Base-by-base conservation (phyloP, 164 flowering plant species). In the Dillenia turbinata region DNA sequence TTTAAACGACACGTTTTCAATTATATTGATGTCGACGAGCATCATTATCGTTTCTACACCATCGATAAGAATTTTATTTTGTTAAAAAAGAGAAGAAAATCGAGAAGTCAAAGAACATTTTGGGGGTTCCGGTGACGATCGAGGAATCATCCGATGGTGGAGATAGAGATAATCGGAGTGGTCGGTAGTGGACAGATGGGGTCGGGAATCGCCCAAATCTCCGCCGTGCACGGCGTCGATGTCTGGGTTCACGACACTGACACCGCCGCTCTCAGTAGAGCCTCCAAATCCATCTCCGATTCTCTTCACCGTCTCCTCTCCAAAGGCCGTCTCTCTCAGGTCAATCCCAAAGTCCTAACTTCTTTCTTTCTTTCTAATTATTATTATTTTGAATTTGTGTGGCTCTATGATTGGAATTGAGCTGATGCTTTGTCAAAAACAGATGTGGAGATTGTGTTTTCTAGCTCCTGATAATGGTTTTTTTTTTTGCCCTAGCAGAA, bases 151-250 rank as follows among this genome's bases (percentile, higher is more conserved):
- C 40, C 26, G 56, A 78, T 76, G 88, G 80, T 69, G 59, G 78
- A 70, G 61, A 59, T 71, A 3, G 78, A 66, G 74, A 49, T 26
- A 13, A 65, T 92, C 0, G 98, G 96, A 16, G 95, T 94, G 52
- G 76, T 94, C 49, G 98, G 98, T 2, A 66, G 84, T 59, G 98
- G 98, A 5, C 97, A 91, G 63, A 94, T 94, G 98, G 98, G 98
- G 8, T 82, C 93, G 1, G 98, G 97, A n/a, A 94, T 94, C 16
- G 97, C 97, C 26, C 97, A 89, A 61, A 77, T 91, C 56, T 92
- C 85, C 56, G 90, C 82, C 55, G 76, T 72, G 3, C 67, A 80
- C 49, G 96, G 97, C 64, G 51, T 82, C 66, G 63, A 83, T 12
- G 95, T 89, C 1, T 77, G 75, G 69, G 87, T 91, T 22, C 66